Percentiles rank a stretch among this genome's conserved stretches.
These are phyloP conservation scores for Theileria orientalis DNA, from an alignment of 169 alveolate genomes.

Conservation along the genomic window DNA sequence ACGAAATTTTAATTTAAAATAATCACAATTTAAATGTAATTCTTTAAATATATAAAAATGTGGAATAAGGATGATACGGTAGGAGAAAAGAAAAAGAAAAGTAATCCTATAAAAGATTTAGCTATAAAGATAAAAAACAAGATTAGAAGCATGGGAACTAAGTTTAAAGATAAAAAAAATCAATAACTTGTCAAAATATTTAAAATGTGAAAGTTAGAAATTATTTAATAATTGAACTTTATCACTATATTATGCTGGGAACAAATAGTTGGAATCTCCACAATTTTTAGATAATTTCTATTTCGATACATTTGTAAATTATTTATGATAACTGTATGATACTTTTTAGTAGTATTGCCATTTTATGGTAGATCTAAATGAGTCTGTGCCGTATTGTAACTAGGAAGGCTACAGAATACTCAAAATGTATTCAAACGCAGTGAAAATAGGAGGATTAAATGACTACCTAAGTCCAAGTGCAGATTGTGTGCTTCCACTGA, in stretches of 20 bases:
- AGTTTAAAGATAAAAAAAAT: not conserved
- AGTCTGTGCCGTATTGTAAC: not conserved
- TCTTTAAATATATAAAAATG: not conserved
- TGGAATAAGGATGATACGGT: not conserved
- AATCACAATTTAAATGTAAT: not conserved
- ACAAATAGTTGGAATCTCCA: not conserved
- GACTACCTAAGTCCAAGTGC: constrained; percentile 83
- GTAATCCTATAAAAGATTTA: not conserved
- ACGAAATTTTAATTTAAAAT: not conserved
- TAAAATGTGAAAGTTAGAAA: not conserved
- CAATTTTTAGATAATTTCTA: not conserved
- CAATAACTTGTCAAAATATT: not conserved
- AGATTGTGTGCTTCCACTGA: constrained; percentile 83
- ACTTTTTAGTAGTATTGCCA: not conserved
- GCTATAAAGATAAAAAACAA: not conserved
- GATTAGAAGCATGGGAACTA: not conserved
- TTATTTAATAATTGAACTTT: not conserved
- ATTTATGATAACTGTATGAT: not conserved
- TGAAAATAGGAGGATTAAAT: constrained; percentile 80
- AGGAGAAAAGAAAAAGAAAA: not conserved
- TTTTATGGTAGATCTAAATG: not conserved
- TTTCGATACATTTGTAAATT: not conserved
- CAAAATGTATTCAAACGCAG: constrained; percentile 63
- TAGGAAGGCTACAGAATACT: not conserved
- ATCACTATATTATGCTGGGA: not conserved